Evolutionary conservation across 169 alveolate genomes (phyloP).

Genomic region (Fabrea salina): DNA sequence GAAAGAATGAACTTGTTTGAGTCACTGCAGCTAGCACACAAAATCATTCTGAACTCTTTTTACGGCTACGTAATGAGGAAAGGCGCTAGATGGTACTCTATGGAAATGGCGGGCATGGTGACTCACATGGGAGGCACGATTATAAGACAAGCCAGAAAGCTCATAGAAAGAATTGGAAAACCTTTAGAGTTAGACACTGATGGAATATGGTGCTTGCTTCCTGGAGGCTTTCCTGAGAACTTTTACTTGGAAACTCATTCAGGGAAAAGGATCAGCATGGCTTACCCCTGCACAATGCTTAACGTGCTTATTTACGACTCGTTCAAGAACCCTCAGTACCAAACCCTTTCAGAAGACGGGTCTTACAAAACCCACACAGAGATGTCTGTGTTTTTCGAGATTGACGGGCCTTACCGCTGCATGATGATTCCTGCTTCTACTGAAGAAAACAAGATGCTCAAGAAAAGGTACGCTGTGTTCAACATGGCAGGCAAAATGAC

Average conservation of each 20-base stretch:
- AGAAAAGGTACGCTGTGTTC: constrained; percentile 96
- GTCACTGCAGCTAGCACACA: constrained; percentile 98
- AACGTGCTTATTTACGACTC: constrained; percentile 92
- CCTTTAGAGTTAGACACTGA: constrained; percentile 99
- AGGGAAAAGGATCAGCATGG: constrained; percentile 82
- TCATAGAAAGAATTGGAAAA: constrained; percentile 93
- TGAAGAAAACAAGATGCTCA: constrained; percentile 93
- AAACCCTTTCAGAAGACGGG: constrained; percentile 66
- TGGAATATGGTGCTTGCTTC: constrained; percentile 99
- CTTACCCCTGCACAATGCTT: constrained; percentile 94
- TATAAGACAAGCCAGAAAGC: constrained; percentile 87
- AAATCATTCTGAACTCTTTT: constrained; percentile 97
- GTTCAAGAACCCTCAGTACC: constrained; percentile 95
- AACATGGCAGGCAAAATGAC: constrained; percentile 89
- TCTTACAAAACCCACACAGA: constrained; percentile 76
- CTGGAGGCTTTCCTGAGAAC: constrained; percentile 93
- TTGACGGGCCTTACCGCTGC: constrained; percentile 99
- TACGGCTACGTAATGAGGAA: constrained; percentile 99
- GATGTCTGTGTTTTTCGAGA: constrained; percentile 96
- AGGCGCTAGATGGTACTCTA: constrained; percentile 99
- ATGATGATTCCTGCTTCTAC: constrained; percentile 98
- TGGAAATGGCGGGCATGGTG: constrained; percentile 99
- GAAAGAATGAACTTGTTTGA: constrained; percentile 91
- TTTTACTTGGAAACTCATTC: constrained; percentile 60
- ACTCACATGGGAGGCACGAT: constrained; percentile 96